Conservation (phyloP, 2,329 filamentous ascomycete genomes). For the Paecilomyces sp. region DNA sequence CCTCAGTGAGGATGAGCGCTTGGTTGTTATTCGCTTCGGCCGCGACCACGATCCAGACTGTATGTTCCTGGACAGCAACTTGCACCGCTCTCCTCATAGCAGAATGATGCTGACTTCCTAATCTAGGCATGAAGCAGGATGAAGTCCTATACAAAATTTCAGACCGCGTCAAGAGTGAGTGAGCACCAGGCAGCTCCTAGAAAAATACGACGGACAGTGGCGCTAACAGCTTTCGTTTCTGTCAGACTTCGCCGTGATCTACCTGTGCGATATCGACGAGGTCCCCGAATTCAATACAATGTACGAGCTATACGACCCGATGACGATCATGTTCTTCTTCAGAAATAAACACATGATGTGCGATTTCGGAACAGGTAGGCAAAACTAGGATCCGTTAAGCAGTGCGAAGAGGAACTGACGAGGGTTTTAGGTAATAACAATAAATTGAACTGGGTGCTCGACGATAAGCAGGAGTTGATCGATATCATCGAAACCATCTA, state of each 20-base stretch:
- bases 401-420: neutral
- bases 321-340: conserved; percentile 95
- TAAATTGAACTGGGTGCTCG: conserved; percentile 91
- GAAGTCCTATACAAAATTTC: conserved; percentile 94
- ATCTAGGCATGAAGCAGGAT: conserved; percentile 65
- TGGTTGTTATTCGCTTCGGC: conserved; percentile 90
- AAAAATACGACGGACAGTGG: neutral
- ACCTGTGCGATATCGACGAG: conserved; percentile 86
- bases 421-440: conserved; percentile 67
- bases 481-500: conserved; percentile 99
- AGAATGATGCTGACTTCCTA: conserved; percentile 9
- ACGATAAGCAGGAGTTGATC: conserved; percentile 97
- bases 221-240: neutral
- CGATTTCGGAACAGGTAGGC: conserved; percentile 85
- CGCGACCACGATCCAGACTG: conserved; percentile 75
- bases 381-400: neutral
- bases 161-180: conserved; percentile 70
- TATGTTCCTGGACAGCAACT: conserved; percentile 11
- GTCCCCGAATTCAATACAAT: conserved; percentile 93
- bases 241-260: conserved; percentile 53
- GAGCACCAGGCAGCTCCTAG: no score
- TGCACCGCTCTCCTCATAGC: neutral
- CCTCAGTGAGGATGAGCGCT: conserved; percentile 79
- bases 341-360: conserved; percentile 92
- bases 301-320: conserved; percentile 87